Percentiles rank a stretch among this genome's conserved stretches.
These are phyloP conservation scores for Cutaneotrichosporon sp. DNA, from an alignment of 1,284 basidiomycete species.

Conservation along the genomic window DNA sequence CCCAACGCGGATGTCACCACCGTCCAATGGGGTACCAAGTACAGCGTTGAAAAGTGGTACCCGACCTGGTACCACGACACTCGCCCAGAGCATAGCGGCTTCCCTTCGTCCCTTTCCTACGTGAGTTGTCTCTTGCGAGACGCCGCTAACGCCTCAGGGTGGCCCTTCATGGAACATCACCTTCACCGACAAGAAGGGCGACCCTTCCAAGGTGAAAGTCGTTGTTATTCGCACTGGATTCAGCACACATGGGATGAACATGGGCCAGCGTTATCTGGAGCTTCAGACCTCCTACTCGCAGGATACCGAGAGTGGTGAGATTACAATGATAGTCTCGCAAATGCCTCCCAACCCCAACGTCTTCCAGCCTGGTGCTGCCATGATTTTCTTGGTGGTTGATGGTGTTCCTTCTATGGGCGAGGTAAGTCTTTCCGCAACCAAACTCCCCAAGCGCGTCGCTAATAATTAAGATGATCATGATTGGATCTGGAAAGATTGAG, in stretches of 20 bases:
- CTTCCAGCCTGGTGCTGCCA: conserved; percentile 77
- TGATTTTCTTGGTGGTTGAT: conserved; percentile 72
- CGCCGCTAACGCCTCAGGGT: conserved; percentile 49
- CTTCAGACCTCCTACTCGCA: conserved; percentile 77
- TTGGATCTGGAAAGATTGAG: conserved; percentile 72
- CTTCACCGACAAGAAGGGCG: conserved; percentile 58
- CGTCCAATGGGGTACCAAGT: conserved; percentile 40
- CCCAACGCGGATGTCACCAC: conserved; percentile 71
- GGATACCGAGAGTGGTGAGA: conserved; percentile 62
- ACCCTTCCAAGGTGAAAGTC: conserved; percentile 58
- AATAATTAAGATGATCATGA: conserved; percentile 55
- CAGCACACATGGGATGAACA: conserved; percentile 84
- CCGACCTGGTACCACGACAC: conserved; percentile 56
- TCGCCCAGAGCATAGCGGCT: conserved; percentile 56
- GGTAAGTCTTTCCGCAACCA: background rate
- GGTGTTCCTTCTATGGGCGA: conserved; percentile 76
- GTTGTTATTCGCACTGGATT: conserved; percentile 81
- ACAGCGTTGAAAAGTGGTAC: conserved; percentile 48
- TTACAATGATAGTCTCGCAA: conserved; percentile 72
- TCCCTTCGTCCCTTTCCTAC: conserved; percentile 50
- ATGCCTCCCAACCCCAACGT: conserved; percentile 76
- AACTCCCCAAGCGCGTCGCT: background rate
- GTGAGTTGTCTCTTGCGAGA: background rate
- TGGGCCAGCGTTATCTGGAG: conserved; percentile 54
- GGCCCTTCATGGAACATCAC: conserved; percentile 73